Base-by-base conservation (phyloP, 106 monocot genomes). In the Platanthera zijinensis region DNA sequence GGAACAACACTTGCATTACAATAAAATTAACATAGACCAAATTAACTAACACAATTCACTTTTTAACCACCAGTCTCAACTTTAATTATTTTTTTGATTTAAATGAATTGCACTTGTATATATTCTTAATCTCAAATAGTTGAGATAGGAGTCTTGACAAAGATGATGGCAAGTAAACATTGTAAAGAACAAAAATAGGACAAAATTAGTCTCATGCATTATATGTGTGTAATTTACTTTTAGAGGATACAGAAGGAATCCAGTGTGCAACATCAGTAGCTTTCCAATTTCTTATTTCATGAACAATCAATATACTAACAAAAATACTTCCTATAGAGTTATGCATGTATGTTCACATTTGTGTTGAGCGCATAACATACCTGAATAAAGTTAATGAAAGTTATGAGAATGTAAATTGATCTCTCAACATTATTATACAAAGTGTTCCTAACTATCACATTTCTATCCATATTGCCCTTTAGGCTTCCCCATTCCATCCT, bases 331-430 rank as follows among this genome's bases (percentile, higher is more conserved):
- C 52, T 30, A 66, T 3, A 66, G 25, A 66, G 15, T 17, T 17
- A 6, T 11, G 0, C 25, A 57, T 57, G 15, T 15, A 57, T 5
- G 15, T 3, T 0, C n/a, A n/a, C 57, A 57, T 57, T 8, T 63
- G 10, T 63, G 21, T 63, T 22, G 22, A 63, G 5, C 8, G 8
- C 2, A 48, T 17, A 67, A 75, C 56, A 10, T 87, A 91, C 97
- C 93, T 94, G 84, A 80, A 92, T 92, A 80, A 97, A 94, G 74
- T 88, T 69, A 59, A 91, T 50, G 50, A 83, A 91, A 14, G 86
- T 81, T 48, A 81, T 54, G 50, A 91, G 84, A 64, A 91, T 79
- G 2, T 86, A 84, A 69, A 91, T 79, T 19, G 88, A 80, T 73
- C 64, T 78, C 80, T 79, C 86, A 32, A 32, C 25, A 69, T 86